Evolutionary conservation across 768 basidiomycete genomes (phyloP), one percentile per base, ranked within the genome.

Genomic region (Aureoboletus auriporus): DNA sequence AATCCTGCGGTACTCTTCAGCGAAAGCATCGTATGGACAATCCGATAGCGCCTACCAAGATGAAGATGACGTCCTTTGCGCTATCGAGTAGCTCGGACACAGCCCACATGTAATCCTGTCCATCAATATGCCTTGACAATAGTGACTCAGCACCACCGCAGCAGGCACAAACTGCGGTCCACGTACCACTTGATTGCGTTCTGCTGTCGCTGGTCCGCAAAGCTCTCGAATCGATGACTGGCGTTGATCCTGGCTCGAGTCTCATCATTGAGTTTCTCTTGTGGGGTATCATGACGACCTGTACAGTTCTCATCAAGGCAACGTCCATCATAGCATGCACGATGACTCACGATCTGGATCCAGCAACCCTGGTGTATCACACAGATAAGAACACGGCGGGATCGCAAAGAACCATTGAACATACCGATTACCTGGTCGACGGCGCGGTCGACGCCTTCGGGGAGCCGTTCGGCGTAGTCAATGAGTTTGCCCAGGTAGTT

Each of bases 71-170:
- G 60, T 95, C 88, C 49, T 77, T 77, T 3, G 90, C 89, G 30
- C 71, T 78, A 40, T 89, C 87, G n/a, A 97, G 75, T 68, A 94
- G 75, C 69, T 95, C 92, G 1, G 90, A 91, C 31, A 96, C 64
- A 0, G 95, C 94, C 79, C 87, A 97, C 78, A 97, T 89, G 66
- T 95, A 98, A 69, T 98, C 94, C 49, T 96, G 91, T 0, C 95
- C 95, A 58, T 95, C 94, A 40, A 95, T 78, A 62, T 93, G 92
- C 84, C 86, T 82, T 33, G 34, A 17, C 13, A 33, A 6, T 34
- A 17, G 16, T n/a, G 17, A 3, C 5, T 55, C 26, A 53, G 50
- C 12, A 12, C 35, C 26, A 23, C 10, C 17, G 30, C 43, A n/a
- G 17, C 23, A 39, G 11, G 2, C 31, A 14, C 17, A 11, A 23